Base-by-base conservation (phyloP, 1,284 basidiomycete genomes). In the Schizophyllum amplum region DNA sequence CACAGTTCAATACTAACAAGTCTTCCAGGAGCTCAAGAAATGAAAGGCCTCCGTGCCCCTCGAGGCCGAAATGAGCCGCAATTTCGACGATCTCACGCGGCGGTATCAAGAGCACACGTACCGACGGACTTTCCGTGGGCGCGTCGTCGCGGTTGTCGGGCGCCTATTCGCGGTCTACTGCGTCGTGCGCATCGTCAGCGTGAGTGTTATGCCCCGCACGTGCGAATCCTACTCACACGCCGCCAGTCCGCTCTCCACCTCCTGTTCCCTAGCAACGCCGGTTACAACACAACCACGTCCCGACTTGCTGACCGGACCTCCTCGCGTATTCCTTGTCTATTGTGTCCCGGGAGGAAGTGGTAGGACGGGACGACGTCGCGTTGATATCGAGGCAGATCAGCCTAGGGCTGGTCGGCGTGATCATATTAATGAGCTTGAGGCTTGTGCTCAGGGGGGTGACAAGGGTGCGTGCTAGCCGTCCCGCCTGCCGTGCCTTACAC, bases 341-440 rank as follows among this genome's bases (percentile, higher is more conserved):
- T 46, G 24, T 47, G 20, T 57, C 22, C 47, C 53, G 27, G 25
- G 53, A 49, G 5, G 52, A 49, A 15, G 24, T 51, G 21, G 24
- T 48, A 23, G 24, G 24, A n/a, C 51, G 50, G 47, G 49, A 51
- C 50, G 42, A 52, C 9, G 55, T 80, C 9, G 71, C 72, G 17
- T 75, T 76, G 6, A 68, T 84, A 50, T 79, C 84, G 1, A 77
- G 83, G 4, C 88, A 90, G 62, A 74, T 87, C 54, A 87, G 86
- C 64, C 73, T 91, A 7, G 71, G 74, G 1, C 75, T 91, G 11
- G 85, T 90, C 27, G 88, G 89, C 17, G 70, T 80, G 47, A 87
- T 91, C 65, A 87, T 91, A 57, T 63, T 87, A 15, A 83, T 78
- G 47, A 89, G 85, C 61, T 78, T 91, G 24, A 73, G 86, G 21